phyloP scores from a whole-genome alignment of 805 yeast genomes.

The Aciculoconidium aculeatum region DNA sequence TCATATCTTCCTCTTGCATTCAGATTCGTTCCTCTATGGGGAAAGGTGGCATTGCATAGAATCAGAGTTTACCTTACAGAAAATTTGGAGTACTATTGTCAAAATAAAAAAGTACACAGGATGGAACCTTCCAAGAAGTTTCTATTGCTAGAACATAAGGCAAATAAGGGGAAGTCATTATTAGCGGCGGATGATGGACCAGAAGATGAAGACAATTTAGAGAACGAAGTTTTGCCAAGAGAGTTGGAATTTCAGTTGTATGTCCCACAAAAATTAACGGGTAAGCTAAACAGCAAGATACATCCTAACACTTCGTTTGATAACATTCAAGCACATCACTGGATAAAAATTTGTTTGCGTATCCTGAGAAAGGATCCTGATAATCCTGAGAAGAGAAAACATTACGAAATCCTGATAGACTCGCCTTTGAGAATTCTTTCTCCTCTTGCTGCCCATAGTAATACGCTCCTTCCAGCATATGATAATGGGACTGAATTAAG shows the following conservation, averaged over 20 bases:
- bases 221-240: slow-evolving; percentile 57
- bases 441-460: slow-evolving; percentile 72
- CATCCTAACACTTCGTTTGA: slow-evolving; percentile 85
- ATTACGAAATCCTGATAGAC: slow-evolving; percentile 90
- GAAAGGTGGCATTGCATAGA: slow-evolving; percentile 81
- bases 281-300: slow-evolving; percentile 40
- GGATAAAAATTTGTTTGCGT: slow-evolving; percentile 87
- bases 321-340: slow-evolving; percentile 84
- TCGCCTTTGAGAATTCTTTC: slow-evolving; percentile 86
- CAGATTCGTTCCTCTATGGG: slow-evolving; percentile 71
- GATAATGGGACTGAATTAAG: slow-evolving; percentile 19
- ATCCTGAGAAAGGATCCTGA: slow-evolving; percentile 62
- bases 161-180: slow-evolving; percentile 44
- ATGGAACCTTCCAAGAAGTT: slow-evolving; percentile 85
- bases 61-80: slow-evolving; percentile 83
- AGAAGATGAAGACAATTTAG: slow-evolving; percentile 20
- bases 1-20: slow-evolving; percentile 80
- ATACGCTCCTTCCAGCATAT: slow-evolving; percentile 72
- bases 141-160: slow-evolving; percentile 74
- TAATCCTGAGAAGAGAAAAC: slow-evolving; percentile 61
- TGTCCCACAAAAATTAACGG: slow-evolving; percentile 65
- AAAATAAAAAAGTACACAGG: slow-evolving; percentile 80
- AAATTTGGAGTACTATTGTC: slow-evolving; percentile 84
- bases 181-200: slow-evolving; percentile 37
- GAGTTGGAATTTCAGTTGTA: slow-evolving; percentile 84